phyloP scores from a whole-genome alignment of 73 alveolate species.

The Tetrahymena borealis region DNA sequence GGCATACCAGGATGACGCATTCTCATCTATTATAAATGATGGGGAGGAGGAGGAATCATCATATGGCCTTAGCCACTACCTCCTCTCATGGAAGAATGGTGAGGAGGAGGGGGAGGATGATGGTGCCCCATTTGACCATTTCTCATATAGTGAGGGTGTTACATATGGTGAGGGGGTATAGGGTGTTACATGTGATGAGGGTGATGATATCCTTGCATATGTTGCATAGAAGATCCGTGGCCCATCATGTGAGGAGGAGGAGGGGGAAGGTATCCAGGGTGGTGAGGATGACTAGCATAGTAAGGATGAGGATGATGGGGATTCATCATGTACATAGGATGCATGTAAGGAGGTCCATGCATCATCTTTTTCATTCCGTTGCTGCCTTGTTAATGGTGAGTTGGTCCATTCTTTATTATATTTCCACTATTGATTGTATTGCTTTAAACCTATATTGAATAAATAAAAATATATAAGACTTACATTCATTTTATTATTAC shows the following conservation, averaged over 20 bases:
- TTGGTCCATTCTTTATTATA: background rate
- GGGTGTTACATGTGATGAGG: background rate
- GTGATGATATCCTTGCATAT: background rate
- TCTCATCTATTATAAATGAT: background rate
- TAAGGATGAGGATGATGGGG: conserved; percentile 2
- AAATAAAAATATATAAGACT: background rate
- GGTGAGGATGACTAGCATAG: background rate
- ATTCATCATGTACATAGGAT: background rate
- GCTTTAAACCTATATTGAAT: background rate
- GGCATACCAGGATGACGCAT: background rate
- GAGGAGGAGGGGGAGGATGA: background rate
- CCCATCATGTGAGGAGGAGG: background rate
- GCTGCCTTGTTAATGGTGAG: too few species aligned
- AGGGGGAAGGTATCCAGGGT: background rate
- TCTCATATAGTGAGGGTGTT: background rate
- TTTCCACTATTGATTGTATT: background rate
- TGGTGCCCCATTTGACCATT: background rate
- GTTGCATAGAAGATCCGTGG: too few species aligned
- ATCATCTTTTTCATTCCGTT: background rate
- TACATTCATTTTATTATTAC: too few species aligned
- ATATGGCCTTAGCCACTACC: background rate
- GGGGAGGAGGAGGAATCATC: conserved; percentile 3
- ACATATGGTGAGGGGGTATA: background rate
- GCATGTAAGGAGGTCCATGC: background rate
- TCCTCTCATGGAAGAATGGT: background rate